Evolutionary conservation across 257 asterid species (phyloP), one percentile per base, ranked within the genome.

Genomic region (Penstemon newberryi): DNA sequence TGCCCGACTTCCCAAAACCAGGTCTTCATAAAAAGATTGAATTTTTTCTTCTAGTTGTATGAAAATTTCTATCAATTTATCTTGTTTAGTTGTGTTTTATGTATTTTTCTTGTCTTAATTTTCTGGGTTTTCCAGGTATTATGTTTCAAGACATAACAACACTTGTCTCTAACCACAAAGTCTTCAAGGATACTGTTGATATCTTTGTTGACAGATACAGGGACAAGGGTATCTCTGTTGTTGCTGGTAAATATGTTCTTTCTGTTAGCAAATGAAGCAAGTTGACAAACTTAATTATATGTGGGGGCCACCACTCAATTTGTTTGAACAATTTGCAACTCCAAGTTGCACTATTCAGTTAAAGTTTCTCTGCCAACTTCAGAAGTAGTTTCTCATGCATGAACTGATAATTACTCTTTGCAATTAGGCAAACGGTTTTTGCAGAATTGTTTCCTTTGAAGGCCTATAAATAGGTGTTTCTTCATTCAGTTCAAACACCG

Each of bases 141-240:
- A 89, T 92, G 98, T 92, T 92, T 77, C 96, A 89, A 71, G 98
- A 89, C 73, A 89, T 92, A 60, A 92, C 98, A 6, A 89, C 98
- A 6, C 84, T 92, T 70, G 78, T 92, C 64, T 79, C 87, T 19
- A 85, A 92, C 72, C 96, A 78, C 80, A 83, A 79, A 84, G 95
- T 72, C 38, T 89, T 89, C 81, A 87, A 89, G 81, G 87, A 89
- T 11, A 75, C 95, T 60, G 81, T 92, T 63, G 96, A 92, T 38
- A 92, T 92, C 68, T 89, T 92, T 78, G 91, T 89, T 61, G 96
- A 92, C 50, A 86, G 98, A 68, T 92, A 92, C 82, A 78, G 78
- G 55, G 81, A 82, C 76, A 92, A 85, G 98, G 85, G 66, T 8
- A 92, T 92, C 79, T 86, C 98, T 65, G 86, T 85, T 78, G 96